phyloP scores from a whole-genome alignment of 73 alveolate genomes.

The Diophrys sp. region DNA sequence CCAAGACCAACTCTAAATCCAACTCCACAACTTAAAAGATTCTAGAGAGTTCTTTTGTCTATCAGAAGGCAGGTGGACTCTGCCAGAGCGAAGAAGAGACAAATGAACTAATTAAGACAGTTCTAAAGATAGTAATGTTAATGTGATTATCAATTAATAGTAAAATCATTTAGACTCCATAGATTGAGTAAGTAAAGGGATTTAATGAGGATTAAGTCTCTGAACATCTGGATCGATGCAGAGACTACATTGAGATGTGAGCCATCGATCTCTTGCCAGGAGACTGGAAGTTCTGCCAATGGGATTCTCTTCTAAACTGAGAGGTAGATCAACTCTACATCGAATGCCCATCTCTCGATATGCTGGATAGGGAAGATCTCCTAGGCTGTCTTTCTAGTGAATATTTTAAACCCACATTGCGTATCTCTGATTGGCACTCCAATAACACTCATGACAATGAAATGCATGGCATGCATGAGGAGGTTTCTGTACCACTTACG shows the following conservation, averaged over 20 bases:
- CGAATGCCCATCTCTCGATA: constrained; percentile 95
- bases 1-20: too few relatives aligned
- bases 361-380: constrained; percentile 73
- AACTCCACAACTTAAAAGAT: too few relatives aligned
- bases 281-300: constrained; percentile 82
- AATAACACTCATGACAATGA: constrained; percentile 41
- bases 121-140: too few relatives aligned
- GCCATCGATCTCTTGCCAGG: constrained; percentile 90
- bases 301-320: constrained; percentile 67
- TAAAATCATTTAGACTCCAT: constrained; percentile 41
- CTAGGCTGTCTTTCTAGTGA: constrained; percentile 81
- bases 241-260: constrained; percentile 79
- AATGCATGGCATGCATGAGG: constrained; percentile 15
- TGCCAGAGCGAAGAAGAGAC: too few relatives aligned
- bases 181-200: constrained; percentile 53
- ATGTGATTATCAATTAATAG: background rate
- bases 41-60: too few relatives aligned
- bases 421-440: constrained; percentile 79
- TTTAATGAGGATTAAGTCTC: constrained; percentile 82
- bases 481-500: constrained; percentile 21
- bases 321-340: constrained; percentile 84
- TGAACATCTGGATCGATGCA: constrained; percentile 79
- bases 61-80: too few relatives aligned
- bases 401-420: constrained; percentile 92
- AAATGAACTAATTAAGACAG: too few relatives aligned